Conservation (phyloP, 441 rosid species). For the Populus hybrid region DNA sequence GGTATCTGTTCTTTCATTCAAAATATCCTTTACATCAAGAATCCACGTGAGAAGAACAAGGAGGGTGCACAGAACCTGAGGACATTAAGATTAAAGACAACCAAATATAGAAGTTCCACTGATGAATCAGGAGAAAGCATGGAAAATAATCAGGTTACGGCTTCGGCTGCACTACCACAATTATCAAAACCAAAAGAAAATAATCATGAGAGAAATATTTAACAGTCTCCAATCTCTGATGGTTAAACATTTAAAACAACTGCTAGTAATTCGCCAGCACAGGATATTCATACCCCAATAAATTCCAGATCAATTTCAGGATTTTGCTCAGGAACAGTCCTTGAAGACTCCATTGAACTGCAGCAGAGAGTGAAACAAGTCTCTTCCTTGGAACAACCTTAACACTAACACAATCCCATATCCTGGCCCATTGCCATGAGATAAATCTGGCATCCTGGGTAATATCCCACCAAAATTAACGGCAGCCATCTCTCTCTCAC, state of each 20-base stretch:
- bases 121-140: neutral
- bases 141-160: slow-evolving; percentile 31
- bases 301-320: slow-evolving; percentile 76
- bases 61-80: neutral
- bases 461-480: slow-evolving; percentile 25
- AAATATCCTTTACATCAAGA: slow-evolving; percentile 62
- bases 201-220: neutral
- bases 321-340: slow-evolving; percentile 22
- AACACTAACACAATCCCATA: neutral
- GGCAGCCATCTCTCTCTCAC: slow-evolving; percentile 36
- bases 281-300: slow-evolving; percentile 37
- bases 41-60: slow-evolving; percentile 39
- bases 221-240: neutral
- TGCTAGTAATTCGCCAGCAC: neutral
- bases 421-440: slow-evolving; percentile 7
- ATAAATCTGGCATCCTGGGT: slow-evolving; percentile 18
- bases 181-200: neutral
- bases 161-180: slow-evolving; percentile 49
- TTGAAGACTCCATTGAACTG: slow-evolving; percentile 26
- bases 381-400: slow-evolving; percentile 10
- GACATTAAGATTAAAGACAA: neutral
- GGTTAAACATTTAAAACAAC: neutral
- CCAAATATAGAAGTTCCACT: neutral
- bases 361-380: slow-evolving; percentile 7
- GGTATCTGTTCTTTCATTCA: slow-evolving; percentile 69